phyloP scores from a whole-genome alignment of 441 rosid genomes.

The Gossypium laxum region DNA sequence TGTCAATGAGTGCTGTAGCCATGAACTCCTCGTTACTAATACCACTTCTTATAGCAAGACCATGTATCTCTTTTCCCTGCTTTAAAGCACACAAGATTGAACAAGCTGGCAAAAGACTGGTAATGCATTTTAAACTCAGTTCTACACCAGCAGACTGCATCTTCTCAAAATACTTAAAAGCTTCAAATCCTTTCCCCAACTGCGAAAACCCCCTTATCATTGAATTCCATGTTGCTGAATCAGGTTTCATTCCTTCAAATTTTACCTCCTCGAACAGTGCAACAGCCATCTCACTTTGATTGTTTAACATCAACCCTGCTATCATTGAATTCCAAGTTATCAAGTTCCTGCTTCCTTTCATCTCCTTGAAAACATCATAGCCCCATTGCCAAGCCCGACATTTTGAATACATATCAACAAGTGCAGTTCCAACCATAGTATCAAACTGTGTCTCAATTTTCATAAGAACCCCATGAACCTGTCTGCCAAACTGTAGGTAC shows the following conservation, averaged over 20 bases:
- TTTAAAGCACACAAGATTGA: constrained; percentile 37
- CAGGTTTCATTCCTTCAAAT: constrained; percentile 43
- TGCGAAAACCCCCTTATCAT: constrained; percentile 55
- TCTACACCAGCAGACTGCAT: constrained; percentile 35
- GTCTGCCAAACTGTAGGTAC: constrained; percentile 31
- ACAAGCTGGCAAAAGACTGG: constrained; percentile 58
- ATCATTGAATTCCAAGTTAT: constrained; percentile 56
- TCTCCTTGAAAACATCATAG: constrained; percentile 32
- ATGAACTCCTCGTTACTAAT: constrained; percentile 32
- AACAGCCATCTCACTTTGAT: constrained; percentile 35
- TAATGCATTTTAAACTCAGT: constrained; percentile 47
- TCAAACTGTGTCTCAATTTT: constrained; percentile 26
- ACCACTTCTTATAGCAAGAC: constrained; percentile 33
- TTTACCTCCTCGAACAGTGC: constrained; percentile 39
- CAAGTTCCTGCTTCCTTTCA: constrained; percentile 37
- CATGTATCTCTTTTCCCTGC: constrained; percentile 52
- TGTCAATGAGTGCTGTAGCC: constrained; percentile 47
- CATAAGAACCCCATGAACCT: constrained; percentile 31
- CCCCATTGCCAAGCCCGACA: constrained; percentile 42
- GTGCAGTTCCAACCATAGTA: constrained; percentile 34
- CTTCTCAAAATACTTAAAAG: constrained; percentile 43
- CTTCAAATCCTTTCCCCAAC: constrained; percentile 38
- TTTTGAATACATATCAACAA: constrained; percentile 42
- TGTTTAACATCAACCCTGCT: constrained; percentile 48
- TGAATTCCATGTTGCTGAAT: constrained; percentile 65